Percentiles rank a stretch among this genome's conserved stretches.
These are phyloP conservation scores for Cyberlindnera mississippiensis DNA, from an alignment of 805 yeast genomes.

Conservation along the genomic window DNA sequence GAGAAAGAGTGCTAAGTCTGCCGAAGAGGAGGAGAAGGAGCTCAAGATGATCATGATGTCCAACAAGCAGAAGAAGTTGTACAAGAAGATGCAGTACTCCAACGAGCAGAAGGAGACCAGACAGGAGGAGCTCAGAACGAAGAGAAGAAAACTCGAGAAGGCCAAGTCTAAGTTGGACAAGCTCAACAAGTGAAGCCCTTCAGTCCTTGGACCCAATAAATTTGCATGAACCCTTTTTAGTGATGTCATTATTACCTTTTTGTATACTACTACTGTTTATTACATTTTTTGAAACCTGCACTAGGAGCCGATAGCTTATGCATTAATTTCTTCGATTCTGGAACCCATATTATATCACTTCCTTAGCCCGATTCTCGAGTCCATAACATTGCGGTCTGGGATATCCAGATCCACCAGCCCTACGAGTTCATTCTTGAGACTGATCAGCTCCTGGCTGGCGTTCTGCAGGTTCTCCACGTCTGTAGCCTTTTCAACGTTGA, in stretches of 20 bases:
- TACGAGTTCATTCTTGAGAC: constrained; percentile 58
- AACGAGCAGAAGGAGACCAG: constrained; percentile 77
- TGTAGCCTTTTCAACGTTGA: constrained; percentile 67
- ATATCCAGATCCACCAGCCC: constrained; percentile 66
- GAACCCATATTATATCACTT: neutral
- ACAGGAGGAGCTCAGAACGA: constrained; percentile 61
- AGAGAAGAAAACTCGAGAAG: constrained; percentile 68
- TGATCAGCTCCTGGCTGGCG: constrained; percentile 59
- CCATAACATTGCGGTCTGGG: constrained; percentile 81
- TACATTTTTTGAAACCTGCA: too few species aligned
- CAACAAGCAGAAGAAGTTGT: constrained; percentile 89
- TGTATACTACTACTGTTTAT: neutral
- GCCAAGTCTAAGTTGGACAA: constrained; percentile 26
- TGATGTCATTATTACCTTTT: too few species aligned
- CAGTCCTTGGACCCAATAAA: neutral
- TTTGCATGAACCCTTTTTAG: neutral
- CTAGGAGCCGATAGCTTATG: too few species aligned
- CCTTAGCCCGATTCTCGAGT: constrained; percentile 45
- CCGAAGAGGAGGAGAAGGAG: constrained; percentile 75
- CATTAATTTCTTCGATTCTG: neutral
- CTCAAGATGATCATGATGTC: constrained; percentile 97
- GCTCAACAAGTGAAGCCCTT: constrained; percentile 3
- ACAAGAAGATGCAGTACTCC: constrained; percentile 93
- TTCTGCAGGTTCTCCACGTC: constrained; percentile 69
- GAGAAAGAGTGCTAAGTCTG: constrained; percentile 36